phyloP scores from a whole-genome alignment of 2,329 filamentous ascomycete genomes.

The Trichoderma semiorbis region DNA sequence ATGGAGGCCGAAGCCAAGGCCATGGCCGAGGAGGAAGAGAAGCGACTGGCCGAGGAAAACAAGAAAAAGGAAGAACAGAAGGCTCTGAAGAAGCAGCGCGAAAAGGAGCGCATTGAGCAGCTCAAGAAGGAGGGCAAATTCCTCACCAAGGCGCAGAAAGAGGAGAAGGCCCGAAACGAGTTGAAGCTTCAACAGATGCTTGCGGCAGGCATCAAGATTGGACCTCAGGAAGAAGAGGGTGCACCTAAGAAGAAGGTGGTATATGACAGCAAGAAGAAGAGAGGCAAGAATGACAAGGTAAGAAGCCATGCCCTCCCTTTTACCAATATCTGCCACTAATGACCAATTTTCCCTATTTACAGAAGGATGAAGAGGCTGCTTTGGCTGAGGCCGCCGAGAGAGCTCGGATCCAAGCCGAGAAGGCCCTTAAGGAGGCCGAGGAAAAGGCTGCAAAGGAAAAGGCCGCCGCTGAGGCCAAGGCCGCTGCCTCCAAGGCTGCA shows the following conservation, averaged over 20 bases:
- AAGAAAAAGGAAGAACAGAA: slow-evolving; percentile 70
- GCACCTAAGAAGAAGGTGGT: slow-evolving; percentile 73
- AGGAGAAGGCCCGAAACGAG: slow-evolving; percentile 76
- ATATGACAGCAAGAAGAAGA: slow-evolving; percentile 79
- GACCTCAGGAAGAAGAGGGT: slow-evolving; percentile 48
- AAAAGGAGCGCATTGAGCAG: slow-evolving; percentile 82
- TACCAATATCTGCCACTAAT: not conserved
- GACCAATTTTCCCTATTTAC: not conserved
- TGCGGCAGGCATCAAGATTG: slow-evolving; percentile 71
- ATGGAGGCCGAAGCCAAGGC: slow-evolving; percentile 61
- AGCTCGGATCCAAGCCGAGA: slow-evolving; percentile 65
- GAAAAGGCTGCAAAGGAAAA: slow-evolving; percentile 57
- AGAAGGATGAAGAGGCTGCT: slow-evolving; percentile 73
- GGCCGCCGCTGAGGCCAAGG: slow-evolving; percentile 54
- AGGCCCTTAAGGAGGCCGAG: slow-evolving; percentile 58
- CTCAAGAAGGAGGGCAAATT: slow-evolving; percentile 86
- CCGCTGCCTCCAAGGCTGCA: slow-evolving; percentile 52
- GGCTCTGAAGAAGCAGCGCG: slow-evolving; percentile 76
- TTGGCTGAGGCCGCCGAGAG: slow-evolving; percentile 76
- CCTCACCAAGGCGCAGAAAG: slow-evolving; percentile 79
- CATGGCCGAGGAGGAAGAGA: slow-evolving; percentile 63
- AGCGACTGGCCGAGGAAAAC: slow-evolving; percentile 61
- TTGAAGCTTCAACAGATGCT: slow-evolving; percentile 82
- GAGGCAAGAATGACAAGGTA: slow-evolving; percentile 58
- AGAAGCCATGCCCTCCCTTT: not conserved